A percentile compares a stretch with the other conserved stretches of the same genome.
phyloP scores from a whole-genome alignment of 2,329 filamentous ascomycete species.

The Hymenoscyphus fraxineus region DNA sequence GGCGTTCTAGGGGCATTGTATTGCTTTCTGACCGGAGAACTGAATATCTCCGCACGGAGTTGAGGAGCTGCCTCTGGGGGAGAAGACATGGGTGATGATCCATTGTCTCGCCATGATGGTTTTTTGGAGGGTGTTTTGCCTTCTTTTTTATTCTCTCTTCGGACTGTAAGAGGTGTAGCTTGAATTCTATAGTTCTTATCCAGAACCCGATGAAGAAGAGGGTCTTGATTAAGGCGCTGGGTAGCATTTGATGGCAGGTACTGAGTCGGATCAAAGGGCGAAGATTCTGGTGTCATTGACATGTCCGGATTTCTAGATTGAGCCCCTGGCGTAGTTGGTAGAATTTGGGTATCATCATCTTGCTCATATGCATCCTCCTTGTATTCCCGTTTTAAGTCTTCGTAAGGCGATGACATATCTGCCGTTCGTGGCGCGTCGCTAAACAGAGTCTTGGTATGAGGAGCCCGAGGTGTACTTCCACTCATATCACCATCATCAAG shows the following conservation, averaged over 20 bases:
- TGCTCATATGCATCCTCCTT: conserved; percentile 38
- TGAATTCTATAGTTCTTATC: conserved; percentile 95
- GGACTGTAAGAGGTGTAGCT: conserved; percentile 73
- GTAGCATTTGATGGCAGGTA: conserved; percentile 39
- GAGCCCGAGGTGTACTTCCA: conserved; percentile 64
- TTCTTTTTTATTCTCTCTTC: conserved; percentile 34
- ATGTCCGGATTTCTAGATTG: conserved; percentile 55
- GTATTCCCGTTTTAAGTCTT: conserved; percentile 66
- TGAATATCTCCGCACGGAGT: conserved; percentile 80
- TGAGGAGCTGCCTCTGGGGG: conserved; percentile 78
- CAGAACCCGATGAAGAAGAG: conserved; percentile 82
- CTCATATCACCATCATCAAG: conserved; percentile 61
- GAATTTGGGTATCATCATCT: conserved; percentile 40
- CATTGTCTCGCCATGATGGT: conserved; percentile 32
- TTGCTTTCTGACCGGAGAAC: conserved; percentile 59
- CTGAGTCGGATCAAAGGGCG: conserved; percentile 50
- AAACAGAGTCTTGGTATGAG: conserved; percentile 46
- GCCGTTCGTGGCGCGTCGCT: conserved; percentile 51
- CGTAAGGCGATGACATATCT: conserved; percentile 72
- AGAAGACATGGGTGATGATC: conserved; percentile 52
- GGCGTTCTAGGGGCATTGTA: conserved; percentile 61
- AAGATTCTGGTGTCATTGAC: conserved; percentile 59
- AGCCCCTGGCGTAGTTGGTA: conserved; percentile 34
- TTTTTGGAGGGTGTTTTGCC: conserved; percentile 32
- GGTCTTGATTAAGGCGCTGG: conserved; percentile 54